Evolutionary conservation across 345 rosid species (phyloP).

Genomic region (thale cress (Arabidopsis thaliana)): TAIR10.1 NC_003075.7:12252501-12253000

Average conservation of each 20-base stretch:
- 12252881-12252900: not conserved
- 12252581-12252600: conserved; percentile 14
- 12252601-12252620: not conserved
- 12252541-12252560: conserved; percentile 19
- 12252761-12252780: not conserved
- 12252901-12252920: not conserved
- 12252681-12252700: conserved; percentile 12
- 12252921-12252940: conserved; percentile 10
- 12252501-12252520: conserved; percentile 40
- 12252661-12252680: conserved; percentile 7
- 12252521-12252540: conserved; percentile 13
- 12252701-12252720: conserved; percentile 5
- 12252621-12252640: conserved; percentile 8
- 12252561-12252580: conserved; percentile 2
- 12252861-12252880: not conserved
- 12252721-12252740: conserved; percentile 25
- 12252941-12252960: not conserved
- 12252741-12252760: conserved; percentile 10
- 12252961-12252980: too few relatives aligned
- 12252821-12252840: conserved; percentile 6
- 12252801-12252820: conserved; percentile 5
- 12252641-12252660: not conserved
- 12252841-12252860: not conserved
- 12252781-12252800: conserved; percentile 13
- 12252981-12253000: not conserved